Evolutionary conservation across 345 rosid species (phyloP), one percentile per base, ranked within the genome.

Genomic region (Combretum micranthum): DNA sequence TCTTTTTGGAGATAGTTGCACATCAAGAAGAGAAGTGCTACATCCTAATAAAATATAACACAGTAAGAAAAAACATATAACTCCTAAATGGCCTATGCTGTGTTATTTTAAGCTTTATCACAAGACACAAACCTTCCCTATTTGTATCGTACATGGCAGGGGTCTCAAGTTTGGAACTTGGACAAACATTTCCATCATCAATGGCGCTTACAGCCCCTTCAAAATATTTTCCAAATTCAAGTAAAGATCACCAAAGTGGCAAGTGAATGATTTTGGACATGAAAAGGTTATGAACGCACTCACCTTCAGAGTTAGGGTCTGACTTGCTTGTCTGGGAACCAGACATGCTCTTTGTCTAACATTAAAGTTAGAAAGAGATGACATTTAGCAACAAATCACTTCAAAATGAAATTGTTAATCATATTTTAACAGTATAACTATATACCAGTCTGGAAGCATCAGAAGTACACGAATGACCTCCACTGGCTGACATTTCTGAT

Each of bases 221-320:
- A 68, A 17, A 64, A 26, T 50, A 57, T 62, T 54, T 56, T 60
- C 57, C 55, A 65, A 26, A 67, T 60, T 55, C 37, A 44, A 37
- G 14, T 44, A 57, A 23, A 44, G 51, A 18, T 42, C 57, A 32
- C 68, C 48, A 23, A 64, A 61, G 48, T 18, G 52, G 53, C 71
- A 65, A 66, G 56, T 45, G 57, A 67, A 32, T 50, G 44, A 45
- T 20, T 15, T 42, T 10, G 12, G 39, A 9, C 32, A 18, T 22
- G 18, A 17, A 64, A 51, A 23, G 21, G 50, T 22, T 19, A 56
- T 54, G 64, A 58, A 61, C 20, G 64, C 52, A 52, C 90, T 83
- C 74, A 90, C 96, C 96, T 75, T 80, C 88, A 50, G 84, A 81
- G 64, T 78, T 83, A 26, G 69, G 80, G 74, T 84, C 86, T 50